Percentiles rank a stretch among this genome's conserved stretches.
Conservation (phyloP, 768 basidiomycete genomes). For the Symmetrospora coprosmae region DNA sequence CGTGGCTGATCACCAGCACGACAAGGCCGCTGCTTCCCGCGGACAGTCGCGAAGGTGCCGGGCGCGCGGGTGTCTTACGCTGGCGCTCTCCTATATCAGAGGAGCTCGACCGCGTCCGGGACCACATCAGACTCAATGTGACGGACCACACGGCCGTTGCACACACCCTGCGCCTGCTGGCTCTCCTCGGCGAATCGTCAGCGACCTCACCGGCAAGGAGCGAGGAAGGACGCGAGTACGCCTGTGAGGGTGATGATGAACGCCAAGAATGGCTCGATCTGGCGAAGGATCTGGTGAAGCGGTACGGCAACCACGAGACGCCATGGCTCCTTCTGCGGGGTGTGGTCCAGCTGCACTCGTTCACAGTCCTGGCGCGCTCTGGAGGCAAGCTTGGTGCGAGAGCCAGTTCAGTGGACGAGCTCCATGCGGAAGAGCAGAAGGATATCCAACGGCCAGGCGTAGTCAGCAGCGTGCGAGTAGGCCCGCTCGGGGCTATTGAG, state of each 20-base stretch:
- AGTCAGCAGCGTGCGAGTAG: too few species aligned
- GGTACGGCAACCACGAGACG: constrained; percentile 14
- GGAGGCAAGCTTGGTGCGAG: too few species aligned
- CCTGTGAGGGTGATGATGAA: too few species aligned
- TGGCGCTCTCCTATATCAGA: background rate
- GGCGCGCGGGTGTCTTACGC: too few species aligned
- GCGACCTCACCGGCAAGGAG: background rate
- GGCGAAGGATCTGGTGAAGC: background rate
- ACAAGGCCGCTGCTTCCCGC: background rate
- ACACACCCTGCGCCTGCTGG: background rate
- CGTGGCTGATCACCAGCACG: too few species aligned
- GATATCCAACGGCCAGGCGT: too few species aligned
- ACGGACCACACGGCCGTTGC: constrained; percentile 11
- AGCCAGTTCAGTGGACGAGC: too few species aligned
- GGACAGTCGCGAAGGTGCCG: background rate
- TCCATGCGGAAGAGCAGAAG: too few species aligned
- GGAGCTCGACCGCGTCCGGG: background rate
- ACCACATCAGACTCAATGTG: background rate
- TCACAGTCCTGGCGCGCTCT: too few species aligned
- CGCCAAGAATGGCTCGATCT: too few species aligned
- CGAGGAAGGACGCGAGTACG: background rate
- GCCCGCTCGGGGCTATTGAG: too few species aligned
- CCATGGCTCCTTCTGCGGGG: constrained; percentile 18
- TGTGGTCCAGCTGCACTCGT: background rate
- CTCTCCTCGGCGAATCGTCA: background rate